Conservation (phyloP, 2,329 filamentous ascomycete genomes). For the Ceratocystiopsis sp. region DNA sequence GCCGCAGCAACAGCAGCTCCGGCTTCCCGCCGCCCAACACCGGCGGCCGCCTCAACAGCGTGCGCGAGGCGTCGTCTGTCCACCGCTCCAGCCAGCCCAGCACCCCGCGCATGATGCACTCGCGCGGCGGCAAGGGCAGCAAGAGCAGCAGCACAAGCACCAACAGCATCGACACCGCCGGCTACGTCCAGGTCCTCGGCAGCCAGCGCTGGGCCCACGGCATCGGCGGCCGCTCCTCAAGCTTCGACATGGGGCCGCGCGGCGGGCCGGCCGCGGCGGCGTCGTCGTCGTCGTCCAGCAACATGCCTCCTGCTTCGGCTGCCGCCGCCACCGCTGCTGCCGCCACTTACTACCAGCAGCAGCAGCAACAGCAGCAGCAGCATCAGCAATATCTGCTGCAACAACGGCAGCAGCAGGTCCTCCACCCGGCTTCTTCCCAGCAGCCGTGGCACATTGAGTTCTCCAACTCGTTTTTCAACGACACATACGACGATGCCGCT, state of each 20-base stretch:
- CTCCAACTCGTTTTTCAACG: conserved; percentile 27
- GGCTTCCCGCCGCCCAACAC: conserved; percentile 48
- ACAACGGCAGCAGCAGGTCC: not conserved
- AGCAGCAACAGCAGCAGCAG: not conserved
- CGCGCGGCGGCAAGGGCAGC: conserved; percentile 45
- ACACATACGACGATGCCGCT: conserved; percentile 58
- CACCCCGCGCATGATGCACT: conserved; percentile 29
- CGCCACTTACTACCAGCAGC: conserved; percentile 1
- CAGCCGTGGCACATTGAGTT: conserved; percentile 30
- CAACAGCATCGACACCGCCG: conserved; percentile 48
- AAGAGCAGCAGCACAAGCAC: conserved; percentile 51
- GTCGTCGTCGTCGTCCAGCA: not conserved
- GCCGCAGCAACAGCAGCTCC: conserved; percentile 67
- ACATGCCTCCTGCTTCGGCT: no score
- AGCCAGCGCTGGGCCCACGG: conserved; percentile 41
- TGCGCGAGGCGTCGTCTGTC: conserved; percentile 27
- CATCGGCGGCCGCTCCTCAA: conserved; percentile 44
- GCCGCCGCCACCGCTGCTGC: no score
- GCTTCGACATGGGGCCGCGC: conserved; percentile 50
- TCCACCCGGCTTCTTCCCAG: conserved; percentile 2
- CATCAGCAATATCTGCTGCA: no score
- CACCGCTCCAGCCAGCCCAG: conserved; percentile 20
- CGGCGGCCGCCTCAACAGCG: conserved; percentile 45
- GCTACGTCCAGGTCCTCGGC: conserved; percentile 38
- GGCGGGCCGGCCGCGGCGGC: no score